Conservation (phyloP, 345 rosid genomes). For the Eucalyptus albens region DNA sequence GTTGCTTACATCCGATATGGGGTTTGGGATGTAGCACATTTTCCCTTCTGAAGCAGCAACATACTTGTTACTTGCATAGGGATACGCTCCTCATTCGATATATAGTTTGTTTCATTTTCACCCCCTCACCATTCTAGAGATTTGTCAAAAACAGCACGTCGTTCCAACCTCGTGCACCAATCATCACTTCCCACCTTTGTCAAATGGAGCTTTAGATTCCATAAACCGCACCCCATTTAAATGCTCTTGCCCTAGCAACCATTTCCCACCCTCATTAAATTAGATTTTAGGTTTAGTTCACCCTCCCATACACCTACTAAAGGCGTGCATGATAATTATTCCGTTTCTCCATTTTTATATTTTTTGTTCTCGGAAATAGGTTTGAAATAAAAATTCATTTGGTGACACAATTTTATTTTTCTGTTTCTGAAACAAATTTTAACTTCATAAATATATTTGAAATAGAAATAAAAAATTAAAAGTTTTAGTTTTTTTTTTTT, state of each 20-base stretch:
- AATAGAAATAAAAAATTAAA: no score
- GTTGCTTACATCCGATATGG: not conserved
- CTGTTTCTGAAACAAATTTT: no score
- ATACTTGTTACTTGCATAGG: not conserved
- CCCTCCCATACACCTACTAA: not conserved
- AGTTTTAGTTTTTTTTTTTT: no score
- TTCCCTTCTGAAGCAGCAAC: not conserved
- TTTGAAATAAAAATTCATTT: no score
- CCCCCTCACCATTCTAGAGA: not conserved
- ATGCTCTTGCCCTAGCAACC: not conserved
- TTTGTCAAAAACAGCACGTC: not conserved
- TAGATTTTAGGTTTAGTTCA: not conserved
- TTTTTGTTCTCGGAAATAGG: no score
- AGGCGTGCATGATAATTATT: no score
- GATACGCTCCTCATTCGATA: not conserved
- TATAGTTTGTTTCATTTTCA: not conserved
- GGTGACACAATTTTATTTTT: no score
- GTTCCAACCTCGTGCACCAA: not conserved
- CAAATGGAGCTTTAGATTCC: not conserved
- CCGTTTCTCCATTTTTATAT: rapidly evolving
- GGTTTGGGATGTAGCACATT: not conserved
- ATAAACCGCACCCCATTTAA: not conserved
- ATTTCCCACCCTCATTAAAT: not conserved
- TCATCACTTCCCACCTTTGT: not conserved
- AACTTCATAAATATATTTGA: no score